Conservation (phyloP, 2,329 filamentous ascomycete species). For the Penicillium freii region DNA sequence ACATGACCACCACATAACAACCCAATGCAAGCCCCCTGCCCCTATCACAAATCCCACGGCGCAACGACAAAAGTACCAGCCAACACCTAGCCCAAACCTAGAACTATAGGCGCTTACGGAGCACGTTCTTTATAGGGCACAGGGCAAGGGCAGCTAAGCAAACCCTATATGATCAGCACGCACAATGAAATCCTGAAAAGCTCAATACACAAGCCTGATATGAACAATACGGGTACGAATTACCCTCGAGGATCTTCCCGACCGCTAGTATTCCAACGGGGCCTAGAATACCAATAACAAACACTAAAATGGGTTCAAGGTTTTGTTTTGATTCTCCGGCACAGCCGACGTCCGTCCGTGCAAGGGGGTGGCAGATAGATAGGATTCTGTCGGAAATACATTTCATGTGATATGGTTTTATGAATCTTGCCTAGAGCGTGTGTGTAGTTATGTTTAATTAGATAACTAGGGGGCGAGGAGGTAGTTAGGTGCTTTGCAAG, state of each 20-base stretch:
- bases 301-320: neutral
- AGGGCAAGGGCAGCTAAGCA: conserved; percentile 24
- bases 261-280: conserved; percentile 5
- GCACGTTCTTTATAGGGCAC: conserved; percentile 19
- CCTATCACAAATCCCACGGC: neutral
- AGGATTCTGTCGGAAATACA: neutral
- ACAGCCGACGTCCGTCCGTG: conserved; percentile 6
- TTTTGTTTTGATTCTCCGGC: conserved; percentile 15
- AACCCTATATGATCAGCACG: conserved; percentile 24
- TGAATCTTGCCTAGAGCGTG: neutral
- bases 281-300: conserved; percentile 1
- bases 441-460: conserved; percentile 3
- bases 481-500: neutral
- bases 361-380: conserved; percentile 19
- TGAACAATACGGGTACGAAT: neutral
- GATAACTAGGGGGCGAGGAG: neutral
- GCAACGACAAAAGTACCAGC: conserved; percentile 2
- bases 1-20: neutral
- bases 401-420: conserved; percentile 1
- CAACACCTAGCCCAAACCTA: neutral
- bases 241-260: neutral
- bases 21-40: neutral
- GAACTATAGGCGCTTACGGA: neutral
- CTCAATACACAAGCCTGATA: neutral
- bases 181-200: conserved; percentile 9